Percentiles rank a stretch among this genome's conserved stretches.
phyloP scores from a whole-genome alignment of 2,329 filamentous ascomycete genomes.

The Cercospora sp. region DNA sequence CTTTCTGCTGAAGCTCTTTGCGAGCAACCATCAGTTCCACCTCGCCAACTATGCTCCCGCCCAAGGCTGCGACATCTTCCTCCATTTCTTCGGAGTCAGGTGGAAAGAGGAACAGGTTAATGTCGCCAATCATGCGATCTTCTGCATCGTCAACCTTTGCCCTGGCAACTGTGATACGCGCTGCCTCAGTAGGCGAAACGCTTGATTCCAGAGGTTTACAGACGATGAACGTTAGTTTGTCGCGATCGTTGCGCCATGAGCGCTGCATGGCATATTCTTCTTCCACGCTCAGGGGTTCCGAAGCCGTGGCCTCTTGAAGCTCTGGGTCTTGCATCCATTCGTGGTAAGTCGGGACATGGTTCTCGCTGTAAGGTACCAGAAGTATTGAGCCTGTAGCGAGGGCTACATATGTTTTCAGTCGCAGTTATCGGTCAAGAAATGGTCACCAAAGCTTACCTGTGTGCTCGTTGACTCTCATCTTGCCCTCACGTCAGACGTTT shows the following conservation, averaged over 20 bases:
- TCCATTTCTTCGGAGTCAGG: slow-evolving; percentile 50
- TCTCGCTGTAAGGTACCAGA: slow-evolving; percentile 79
- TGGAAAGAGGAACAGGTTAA: slow-evolving; percentile 69
- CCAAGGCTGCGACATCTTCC: slow-evolving; percentile 45
- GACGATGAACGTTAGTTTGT: slow-evolving; percentile 91
- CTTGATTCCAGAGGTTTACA: slow-evolving; percentile 53
- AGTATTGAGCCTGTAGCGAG: slow-evolving; percentile 61
- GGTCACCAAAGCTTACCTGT: slow-evolving; percentile 35
- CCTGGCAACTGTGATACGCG: slow-evolving; percentile 26
- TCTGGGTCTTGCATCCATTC: slow-evolving; percentile 87
- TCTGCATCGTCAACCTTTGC: slow-evolving; percentile 57
- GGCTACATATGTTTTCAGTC: slow-evolving; percentile 18
- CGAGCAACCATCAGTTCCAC: slow-evolving; percentile 84
- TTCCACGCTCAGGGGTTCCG: slow-evolving; percentile 74
- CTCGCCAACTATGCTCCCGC: slow-evolving; percentile 60
- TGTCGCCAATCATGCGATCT: slow-evolving; percentile 51
- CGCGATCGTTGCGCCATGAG: slow-evolving; percentile 77
- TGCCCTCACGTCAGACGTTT: background rate
- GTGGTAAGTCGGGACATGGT: slow-evolving; percentile 82
- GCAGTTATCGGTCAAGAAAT: background rate
- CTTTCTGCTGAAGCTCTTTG: slow-evolving; percentile 57
- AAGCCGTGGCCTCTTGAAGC: slow-evolving; percentile 82
- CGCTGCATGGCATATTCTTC: slow-evolving; percentile 89
- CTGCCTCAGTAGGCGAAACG: background rate
- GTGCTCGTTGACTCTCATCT: slow-evolving; percentile 48